A percentile compares a stretch with the other conserved stretches of the same genome.
These are phyloP conservation scores for Aurantiochytrium sp. DNA, from an alignment of 108 stramenopile species.

Conservation along the genomic window DNA sequence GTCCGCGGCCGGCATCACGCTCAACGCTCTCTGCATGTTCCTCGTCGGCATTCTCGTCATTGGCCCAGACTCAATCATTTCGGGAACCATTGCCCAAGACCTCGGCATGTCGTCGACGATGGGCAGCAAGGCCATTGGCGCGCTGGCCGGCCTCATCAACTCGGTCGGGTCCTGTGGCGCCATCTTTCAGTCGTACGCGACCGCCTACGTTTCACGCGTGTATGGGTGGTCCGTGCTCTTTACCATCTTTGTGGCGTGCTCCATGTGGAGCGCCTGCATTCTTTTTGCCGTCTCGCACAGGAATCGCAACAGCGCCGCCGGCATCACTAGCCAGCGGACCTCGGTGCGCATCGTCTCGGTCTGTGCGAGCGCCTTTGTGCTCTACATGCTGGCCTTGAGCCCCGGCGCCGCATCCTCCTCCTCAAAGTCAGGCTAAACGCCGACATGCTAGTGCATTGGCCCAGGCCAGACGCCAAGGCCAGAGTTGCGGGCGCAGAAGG, in stretches of 20 bases:
- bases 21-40: conserved; percentile 1
- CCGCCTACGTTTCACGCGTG: neutral
- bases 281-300: neutral
- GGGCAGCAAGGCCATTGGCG: neutral
- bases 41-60: conserved; percentile 13
- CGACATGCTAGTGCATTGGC: too few relatives aligned
- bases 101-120: neutral
- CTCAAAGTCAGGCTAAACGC: too few relatives aligned
- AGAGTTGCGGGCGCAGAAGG: too few relatives aligned
- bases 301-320: neutral
- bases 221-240: conserved; percentile 9
- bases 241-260: conserved; percentile 20
- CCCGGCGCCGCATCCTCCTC: too few relatives aligned
- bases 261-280: neutral
- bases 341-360: neutral
- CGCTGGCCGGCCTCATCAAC: conserved; percentile 4
- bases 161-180: neutral
- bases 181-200: conserved; percentile 27
- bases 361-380: neutral
- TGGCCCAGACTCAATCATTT: conserved; percentile 18
- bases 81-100: conserved; percentile 7
- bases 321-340: neutral
- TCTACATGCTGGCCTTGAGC: neutral
- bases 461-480: too few relatives aligned
- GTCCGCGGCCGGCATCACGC: neutral